Conservation (phyloP, 176 grass and related monocot species). For the Leersia perrieri region DNA sequence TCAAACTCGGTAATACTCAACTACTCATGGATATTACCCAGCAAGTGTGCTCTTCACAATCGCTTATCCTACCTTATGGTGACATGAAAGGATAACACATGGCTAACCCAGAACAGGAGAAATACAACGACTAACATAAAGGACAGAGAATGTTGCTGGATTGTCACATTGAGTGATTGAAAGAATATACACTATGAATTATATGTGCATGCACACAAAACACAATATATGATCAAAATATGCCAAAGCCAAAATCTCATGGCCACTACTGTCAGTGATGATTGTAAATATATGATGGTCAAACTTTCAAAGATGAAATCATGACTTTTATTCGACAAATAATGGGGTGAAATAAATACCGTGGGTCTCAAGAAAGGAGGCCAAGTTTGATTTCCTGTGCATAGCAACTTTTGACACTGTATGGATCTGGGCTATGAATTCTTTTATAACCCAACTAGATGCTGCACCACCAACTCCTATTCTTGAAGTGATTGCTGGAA, state of each 20-base stretch:
- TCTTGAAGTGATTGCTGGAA: slow-evolving; percentile 83
- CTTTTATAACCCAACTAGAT: slow-evolving; percentile 91
- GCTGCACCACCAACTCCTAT: slow-evolving; percentile 86
- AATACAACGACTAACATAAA: background rate
- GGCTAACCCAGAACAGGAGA: slow-evolving; percentile 14
- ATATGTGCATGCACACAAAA: slow-evolving; percentile 3
- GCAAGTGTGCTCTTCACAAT: background rate
- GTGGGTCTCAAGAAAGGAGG: slow-evolving; percentile 75
- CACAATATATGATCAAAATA: background rate
- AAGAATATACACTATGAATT: slow-evolving; percentile 1
- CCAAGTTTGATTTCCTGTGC: slow-evolving; percentile 77
- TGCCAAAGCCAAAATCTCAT: background rate
- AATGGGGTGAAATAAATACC: slow-evolving; percentile 48
- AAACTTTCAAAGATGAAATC: background rate
- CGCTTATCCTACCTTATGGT: background rate
- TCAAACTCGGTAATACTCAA: background rate
- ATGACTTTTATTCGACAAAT: slow-evolving; percentile 1
- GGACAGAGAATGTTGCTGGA: background rate
- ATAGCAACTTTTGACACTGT: slow-evolving; percentile 83
- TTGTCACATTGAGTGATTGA: background rate
- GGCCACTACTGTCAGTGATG: background rate
- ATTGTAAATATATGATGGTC: background rate
- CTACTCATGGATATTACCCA: background rate
- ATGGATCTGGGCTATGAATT: slow-evolving; percentile 91
- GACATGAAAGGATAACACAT: background rate